These are phyloP conservation scores for Calycina marina DNA, from an alignment of 2,329 filamentous ascomycete species.

Conservation along the genomic window DNA sequence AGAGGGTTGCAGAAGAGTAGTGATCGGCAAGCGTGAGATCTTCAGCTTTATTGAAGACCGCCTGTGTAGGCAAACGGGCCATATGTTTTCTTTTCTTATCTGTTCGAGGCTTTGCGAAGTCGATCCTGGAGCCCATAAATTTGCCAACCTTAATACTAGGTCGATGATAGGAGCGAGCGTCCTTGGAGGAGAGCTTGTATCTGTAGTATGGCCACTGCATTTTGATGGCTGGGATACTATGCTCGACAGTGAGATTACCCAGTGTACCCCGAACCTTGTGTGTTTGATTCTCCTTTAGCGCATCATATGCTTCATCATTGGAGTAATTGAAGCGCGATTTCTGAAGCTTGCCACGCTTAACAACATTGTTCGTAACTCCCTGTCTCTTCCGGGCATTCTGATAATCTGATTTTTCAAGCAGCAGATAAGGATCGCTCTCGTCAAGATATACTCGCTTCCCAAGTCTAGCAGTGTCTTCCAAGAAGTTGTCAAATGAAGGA, in stretches of 20 bases:
- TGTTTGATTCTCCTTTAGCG: constrained; percentile 91
- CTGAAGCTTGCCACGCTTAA: constrained; percentile 55
- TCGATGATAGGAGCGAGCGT: constrained; percentile 73
- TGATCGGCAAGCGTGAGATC: constrained; percentile 69
- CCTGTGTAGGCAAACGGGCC: constrained; percentile 63
- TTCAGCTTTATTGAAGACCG: constrained; percentile 66
- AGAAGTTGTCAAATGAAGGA: constrained; percentile 69
- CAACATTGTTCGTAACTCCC: constrained; percentile 28
- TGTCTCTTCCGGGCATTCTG: constrained; percentile 46
- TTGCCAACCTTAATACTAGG: constrained; percentile 61
- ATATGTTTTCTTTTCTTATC: constrained; percentile 67
- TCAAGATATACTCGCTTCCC: constrained; percentile 73
- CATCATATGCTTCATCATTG: constrained; percentile 90
- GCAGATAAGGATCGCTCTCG: constrained; percentile 72
- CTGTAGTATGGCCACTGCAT: constrained; percentile 95
- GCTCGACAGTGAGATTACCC: constrained; percentile 83
- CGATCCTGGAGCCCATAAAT: constrained; percentile 50
- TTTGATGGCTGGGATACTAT: constrained; percentile 81
- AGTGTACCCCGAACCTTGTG: constrained; percentile 90
- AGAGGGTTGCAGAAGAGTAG: constrained; percentile 73
- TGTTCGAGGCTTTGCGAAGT: constrained; percentile 56
- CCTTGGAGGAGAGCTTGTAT: constrained; percentile 57
- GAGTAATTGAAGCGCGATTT: constrained; percentile 84
- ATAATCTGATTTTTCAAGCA: constrained; percentile 64
- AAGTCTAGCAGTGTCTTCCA: constrained; percentile 54